Percentiles rank a stretch among this genome's conserved stretches.
phyloP scores from a whole-genome alignment of 208 protist genomes.

The Trichomonas vaginalis region DNA sequence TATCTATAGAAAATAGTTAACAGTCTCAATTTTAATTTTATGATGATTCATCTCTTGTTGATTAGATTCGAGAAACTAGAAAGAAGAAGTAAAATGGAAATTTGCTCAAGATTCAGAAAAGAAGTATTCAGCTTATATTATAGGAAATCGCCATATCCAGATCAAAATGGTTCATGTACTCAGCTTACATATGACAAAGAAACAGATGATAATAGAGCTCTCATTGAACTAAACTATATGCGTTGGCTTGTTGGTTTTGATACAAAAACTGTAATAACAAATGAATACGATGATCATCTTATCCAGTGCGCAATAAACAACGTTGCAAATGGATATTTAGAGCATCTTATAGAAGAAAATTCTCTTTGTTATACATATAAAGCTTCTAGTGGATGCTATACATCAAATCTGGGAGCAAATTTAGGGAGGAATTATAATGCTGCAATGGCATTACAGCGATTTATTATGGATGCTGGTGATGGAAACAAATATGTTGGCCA shows the following conservation, averaged over 20 bases:
- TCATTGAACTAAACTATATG: background rate
- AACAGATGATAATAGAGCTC: background rate
- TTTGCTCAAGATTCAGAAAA: background rate
- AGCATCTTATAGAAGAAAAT: too few relatives aligned
- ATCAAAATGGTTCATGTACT: background rate
- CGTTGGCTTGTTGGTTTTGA: background rate
- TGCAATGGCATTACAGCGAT: too few relatives aligned
- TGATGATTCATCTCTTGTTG: background rate
- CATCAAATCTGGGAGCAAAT: too few relatives aligned
- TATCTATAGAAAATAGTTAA: too few relatives aligned
- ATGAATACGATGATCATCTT: background rate
- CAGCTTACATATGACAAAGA: background rate
- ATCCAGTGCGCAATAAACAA: background rate
- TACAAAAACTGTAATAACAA: background rate
- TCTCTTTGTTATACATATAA: too few relatives aligned
- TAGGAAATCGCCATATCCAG: background rate
- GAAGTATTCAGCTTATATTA: background rate
- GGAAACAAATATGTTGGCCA: too few relatives aligned
- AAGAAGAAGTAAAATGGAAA: background rate
- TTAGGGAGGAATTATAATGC: too few relatives aligned
- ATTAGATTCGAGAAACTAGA: background rate
- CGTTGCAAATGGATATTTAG: background rate
- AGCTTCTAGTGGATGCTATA: too few relatives aligned
- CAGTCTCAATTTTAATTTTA: too few relatives aligned
- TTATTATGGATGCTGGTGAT: too few relatives aligned